Evolutionary conservation across 192 early-diverging fungal species (phyloP).

Genomic region (Backusella australiensis): DNA sequence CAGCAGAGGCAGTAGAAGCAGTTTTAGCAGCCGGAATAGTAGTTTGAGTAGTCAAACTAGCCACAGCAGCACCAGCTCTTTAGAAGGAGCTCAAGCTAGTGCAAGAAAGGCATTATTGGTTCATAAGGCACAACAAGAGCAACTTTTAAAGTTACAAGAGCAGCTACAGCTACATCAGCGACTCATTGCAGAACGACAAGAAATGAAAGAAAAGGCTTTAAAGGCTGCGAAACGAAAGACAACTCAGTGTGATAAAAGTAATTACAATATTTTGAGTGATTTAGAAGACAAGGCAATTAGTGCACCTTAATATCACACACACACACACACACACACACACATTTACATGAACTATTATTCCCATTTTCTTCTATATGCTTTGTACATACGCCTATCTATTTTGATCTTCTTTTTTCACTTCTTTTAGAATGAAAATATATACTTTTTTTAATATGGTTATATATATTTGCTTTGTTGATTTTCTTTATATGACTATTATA

Average conservation of each 20-base stretch:
- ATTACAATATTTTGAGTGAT: not conserved
- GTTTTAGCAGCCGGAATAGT: not conserved
- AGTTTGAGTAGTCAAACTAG: not conserved
- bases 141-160: constrained; percentile 6
- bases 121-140: constrained; percentile 15
- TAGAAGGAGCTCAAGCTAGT: not conserved
- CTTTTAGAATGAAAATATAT: not conserved
- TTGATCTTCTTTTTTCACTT: not conserved
- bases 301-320: not conserved
- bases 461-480: not conserved
- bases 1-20: not conserved
- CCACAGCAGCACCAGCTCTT: not conserved
- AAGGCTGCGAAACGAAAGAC: not conserved
- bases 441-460: not conserved
- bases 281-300: constrained; percentile 15
- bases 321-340: not conserved
- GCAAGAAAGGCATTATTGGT: constrained; percentile 6
- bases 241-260: constrained; percentile 5
- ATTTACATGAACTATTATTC: not conserved
- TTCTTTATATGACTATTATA: not conserved
- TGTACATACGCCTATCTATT: not conserved
- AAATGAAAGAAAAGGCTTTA: constrained; percentile 1
- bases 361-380: not conserved
- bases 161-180: constrained; percentile 8
- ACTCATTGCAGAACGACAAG: not conserved